Evolutionary conservation across 257 asterid genomes (phyloP).

Genomic region (Mitragyna speciosa): DNA sequence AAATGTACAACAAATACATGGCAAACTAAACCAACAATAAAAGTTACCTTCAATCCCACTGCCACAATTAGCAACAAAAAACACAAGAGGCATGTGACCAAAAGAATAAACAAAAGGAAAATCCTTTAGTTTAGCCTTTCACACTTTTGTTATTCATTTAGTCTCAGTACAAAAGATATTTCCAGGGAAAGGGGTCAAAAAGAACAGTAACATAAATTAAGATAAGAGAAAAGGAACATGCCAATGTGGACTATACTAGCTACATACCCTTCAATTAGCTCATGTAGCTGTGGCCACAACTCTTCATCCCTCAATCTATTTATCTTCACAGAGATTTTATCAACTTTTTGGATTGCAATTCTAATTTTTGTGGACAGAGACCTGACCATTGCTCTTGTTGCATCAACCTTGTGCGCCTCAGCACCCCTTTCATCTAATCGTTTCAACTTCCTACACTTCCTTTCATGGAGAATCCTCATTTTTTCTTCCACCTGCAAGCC

Average conservation of each 20-base stretch:
- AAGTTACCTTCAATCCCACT: slow-evolving; percentile 1
- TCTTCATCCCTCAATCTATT: slow-evolving; percentile 83
- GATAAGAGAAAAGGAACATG: too few species aligned
- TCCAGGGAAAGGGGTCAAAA: not conserved
- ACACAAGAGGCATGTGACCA: not conserved
- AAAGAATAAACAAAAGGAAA: slow-evolving; percentile 14
- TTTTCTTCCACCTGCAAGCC: slow-evolving; percentile 81
- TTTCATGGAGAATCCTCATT: slow-evolving; percentile 83
- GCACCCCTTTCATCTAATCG: slow-evolving; percentile 83
- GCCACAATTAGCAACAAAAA: slow-evolving; percentile 3
- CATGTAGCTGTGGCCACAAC: slow-evolving; percentile 88
- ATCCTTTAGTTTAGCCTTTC: not conserved
- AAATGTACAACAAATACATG: not conserved
- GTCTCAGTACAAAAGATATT: not conserved
- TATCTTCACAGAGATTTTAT: slow-evolving; percentile 84
- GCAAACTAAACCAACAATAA: not conserved
- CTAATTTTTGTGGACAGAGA: slow-evolving; percentile 81
- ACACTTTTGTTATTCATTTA: not conserved
- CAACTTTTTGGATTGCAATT: slow-evolving; percentile 90
- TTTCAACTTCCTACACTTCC: slow-evolving; percentile 60
- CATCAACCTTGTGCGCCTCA: slow-evolving; percentile 74
- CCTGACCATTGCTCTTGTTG: slow-evolving; percentile 66
- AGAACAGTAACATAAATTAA: not conserved
- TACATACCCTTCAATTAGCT: slow-evolving; percentile 77
- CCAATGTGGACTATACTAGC: slow-evolving; percentile 3